These are phyloP conservation scores for Lepiota brunneoincarnata DNA, from an alignment of 768 basidiomycete genomes.

Conservation along the genomic window DNA sequence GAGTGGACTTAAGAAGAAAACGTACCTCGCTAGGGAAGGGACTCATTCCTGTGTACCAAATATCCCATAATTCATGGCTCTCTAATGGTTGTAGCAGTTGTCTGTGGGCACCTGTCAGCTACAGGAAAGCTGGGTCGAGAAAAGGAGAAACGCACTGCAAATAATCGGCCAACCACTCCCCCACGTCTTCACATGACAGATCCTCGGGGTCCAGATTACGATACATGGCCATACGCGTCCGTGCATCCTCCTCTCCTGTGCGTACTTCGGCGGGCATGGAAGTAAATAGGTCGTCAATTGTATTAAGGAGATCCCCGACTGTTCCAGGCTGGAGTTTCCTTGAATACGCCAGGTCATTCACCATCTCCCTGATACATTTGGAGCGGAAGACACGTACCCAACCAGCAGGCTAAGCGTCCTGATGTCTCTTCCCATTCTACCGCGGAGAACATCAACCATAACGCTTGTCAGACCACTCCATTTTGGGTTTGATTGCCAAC, in stretches of 20 bases:
- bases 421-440: constrained; percentile 38
- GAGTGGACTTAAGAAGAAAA: not conserved
- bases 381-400: constrained; percentile 34
- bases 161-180: not conserved
- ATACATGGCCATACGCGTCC: too few species aligned
- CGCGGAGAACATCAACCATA: constrained; percentile 45
- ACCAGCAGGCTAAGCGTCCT: constrained; percentile 45
- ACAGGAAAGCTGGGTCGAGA: constrained; percentile 29
- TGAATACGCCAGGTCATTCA: not conserved
- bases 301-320: not conserved
- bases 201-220: not conserved
- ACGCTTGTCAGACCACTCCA: constrained; percentile 28
- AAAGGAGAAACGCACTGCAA: constrained; percentile 26
- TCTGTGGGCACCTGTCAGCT: not conserved
- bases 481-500: constrained; percentile 23
- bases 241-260: too few species aligned
- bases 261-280: not conserved
- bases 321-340: not conserved
- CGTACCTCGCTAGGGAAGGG: constrained; percentile 67
- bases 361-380: not conserved
- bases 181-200: not conserved
- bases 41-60: constrained; percentile 69
- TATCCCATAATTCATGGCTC: constrained; percentile 54
- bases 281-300: not conserved
- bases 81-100: constrained; percentile 43